Evolutionary conservation across 2,329 filamentous ascomycete genomes (phyloP), one percentile per base, ranked within the genome.

Genomic region (Talaromyces pinophilus): DNA sequence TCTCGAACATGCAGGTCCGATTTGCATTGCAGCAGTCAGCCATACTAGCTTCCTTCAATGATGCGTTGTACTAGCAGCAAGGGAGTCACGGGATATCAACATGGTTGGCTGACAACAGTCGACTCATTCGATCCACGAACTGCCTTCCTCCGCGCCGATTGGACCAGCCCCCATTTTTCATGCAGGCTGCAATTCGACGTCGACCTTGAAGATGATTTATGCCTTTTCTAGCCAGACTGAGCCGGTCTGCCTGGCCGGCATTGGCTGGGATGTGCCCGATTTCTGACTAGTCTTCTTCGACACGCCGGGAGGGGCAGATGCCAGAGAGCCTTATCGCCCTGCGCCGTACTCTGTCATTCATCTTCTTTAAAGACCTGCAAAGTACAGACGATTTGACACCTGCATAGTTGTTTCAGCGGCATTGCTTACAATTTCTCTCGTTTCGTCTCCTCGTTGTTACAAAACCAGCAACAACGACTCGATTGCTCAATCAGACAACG

Each of bases 131-230:
- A 64, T 50, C 54, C 38, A 35, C 46, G 64, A 48, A 35, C 46
- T 62, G 8, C 19, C 40, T 5, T 48, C n/a, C 62, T 22, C 50
- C 52, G 42, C 54, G 62, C 54, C 65, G n/a, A 69, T 68, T 69
- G 68, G 68, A 68, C 68, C 68, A 69, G 68, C 68, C 68, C 63
- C 67, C 54, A 38, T 44, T 63, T 60, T 59, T 35, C 38, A 48
- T 35, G 60, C 50, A 40, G 50, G 25, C 62, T 55, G 42, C 35
- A 57, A 44, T 60, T 44, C 50, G 50, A 54, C 30, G 15, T 54
- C 28, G 40, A 59, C 17, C 19, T 25, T 59, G 38, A 59, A 22
- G 25, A 44, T 59, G 38, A 60, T 42, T 46, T 19, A 60, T 63
- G 48, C 61, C 52, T 33, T 55, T 46, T 52, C 28, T 15, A 54